Evolutionary conservation across 2,329 filamentous ascomycete genomes (phyloP), one percentile per base, ranked within the genome.

Genomic region (Stagonosporopsis rhizophila): DNA sequence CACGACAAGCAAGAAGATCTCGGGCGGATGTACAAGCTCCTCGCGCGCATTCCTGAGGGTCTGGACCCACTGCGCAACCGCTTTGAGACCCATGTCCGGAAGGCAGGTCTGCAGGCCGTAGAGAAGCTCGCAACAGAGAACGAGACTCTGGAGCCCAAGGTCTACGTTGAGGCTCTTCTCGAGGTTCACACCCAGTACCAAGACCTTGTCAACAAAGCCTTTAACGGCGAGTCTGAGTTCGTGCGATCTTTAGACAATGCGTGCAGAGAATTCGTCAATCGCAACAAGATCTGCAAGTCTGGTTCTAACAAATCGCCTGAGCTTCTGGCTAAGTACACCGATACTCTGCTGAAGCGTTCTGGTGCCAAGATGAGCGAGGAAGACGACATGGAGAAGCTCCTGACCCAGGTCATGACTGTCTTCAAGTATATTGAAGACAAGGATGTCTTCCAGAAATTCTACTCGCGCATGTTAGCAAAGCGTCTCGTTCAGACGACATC

Each of bases 371-470:
- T 92, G 67, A 91, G 92, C 14, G 95, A 98, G 73, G 95, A 99
- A 73, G 89, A 91, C 28, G 94, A 99, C 71, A 84, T 98, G 68
- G 95, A 99, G 79, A 89, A 89, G 64, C 89, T 92, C 28, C 81
- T 98, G 27, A 87, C 87, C 19, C 91, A 97, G 75, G 95, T 99
- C 69, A 99, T 99, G 95, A 97, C 94, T 1, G 92, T 99, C 52
- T 99, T 99, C 86, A 98, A 98, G 81, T 99, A 99, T 78, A 98
- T 99, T 62, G 95, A 99, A 75, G 96, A 99, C 79, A 99, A 99
- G 83, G 95, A 99, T 72, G 96, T 99, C 5, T 99, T 99, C 84
- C 95, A 98, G 77, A 99, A 98, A 77, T 99, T 97, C 79, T 99
- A 99, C 79, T 96, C 94, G 2, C 90, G 93, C 61, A 96, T 96